These are phyloP conservation scores for Pyrenochaeta sp. DNA, from an alignment of 2,329 filamentous ascomycete species.

Conservation along the genomic window DNA sequence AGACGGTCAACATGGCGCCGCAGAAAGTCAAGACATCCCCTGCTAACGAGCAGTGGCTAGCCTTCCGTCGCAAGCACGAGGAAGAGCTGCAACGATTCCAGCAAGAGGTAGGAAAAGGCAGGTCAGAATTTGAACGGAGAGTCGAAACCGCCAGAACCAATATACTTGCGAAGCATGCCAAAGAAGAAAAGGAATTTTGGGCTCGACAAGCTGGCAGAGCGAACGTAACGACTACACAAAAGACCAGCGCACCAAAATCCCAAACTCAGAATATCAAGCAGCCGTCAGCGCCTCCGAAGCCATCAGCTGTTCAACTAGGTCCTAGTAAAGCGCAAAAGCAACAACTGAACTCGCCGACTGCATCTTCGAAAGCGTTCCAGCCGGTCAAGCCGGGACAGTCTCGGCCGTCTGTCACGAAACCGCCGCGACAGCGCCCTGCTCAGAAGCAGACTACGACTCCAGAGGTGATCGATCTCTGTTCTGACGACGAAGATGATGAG, in stretches of 20 bases:
- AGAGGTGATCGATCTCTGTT: slow-evolving; percentile 16
- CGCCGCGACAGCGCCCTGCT: neutral
- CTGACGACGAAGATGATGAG: slow-evolving; percentile 13
- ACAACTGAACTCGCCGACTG: neutral
- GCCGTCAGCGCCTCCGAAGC: neutral
- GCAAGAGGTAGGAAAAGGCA: neutral
- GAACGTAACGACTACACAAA: neutral
- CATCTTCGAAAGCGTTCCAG: neutral
- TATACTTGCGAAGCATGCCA: slow-evolving; percentile 9
- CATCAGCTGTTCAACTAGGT: neutral
- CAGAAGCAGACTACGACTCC: neutral
- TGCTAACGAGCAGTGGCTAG: slow-evolving; percentile 8
- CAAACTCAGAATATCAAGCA: neutral
- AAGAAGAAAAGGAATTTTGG: slow-evolving; percentile 19
- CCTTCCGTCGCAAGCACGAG: slow-evolving; percentile 5
- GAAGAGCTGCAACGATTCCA: slow-evolving; percentile 1
- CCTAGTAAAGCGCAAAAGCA: neutral
- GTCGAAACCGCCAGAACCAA: neutral
- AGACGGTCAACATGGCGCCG: slow-evolving; percentile 2
- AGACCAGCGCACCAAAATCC: neutral
- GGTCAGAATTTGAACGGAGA: neutral
- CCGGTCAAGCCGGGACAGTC: neutral
- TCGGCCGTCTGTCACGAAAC: neutral
- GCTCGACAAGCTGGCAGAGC: neutral
- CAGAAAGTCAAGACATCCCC: neutral